These are phyloP conservation scores for Capsicum pubescens DNA, from an alignment of 257 asterid species.

Conservation along the genomic window DNA sequence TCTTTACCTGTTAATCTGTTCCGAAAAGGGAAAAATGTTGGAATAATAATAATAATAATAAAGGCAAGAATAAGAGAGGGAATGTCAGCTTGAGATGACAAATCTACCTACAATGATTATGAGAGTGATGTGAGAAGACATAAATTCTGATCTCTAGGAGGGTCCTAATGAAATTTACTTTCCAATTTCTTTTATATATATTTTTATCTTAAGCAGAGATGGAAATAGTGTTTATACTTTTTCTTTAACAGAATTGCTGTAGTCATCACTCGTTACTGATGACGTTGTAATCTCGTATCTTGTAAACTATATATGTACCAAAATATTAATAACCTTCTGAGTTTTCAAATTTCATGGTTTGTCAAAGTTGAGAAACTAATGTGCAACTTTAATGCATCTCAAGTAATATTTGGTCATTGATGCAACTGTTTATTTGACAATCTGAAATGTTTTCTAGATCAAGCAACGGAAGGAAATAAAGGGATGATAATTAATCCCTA, in stretches of 20 bases:
- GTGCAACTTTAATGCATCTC: not conserved
- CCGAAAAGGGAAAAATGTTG: no score
- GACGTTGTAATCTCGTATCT: not conserved
- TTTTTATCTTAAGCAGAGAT: not conserved
- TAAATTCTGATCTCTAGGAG: not conserved
- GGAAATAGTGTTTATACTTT: not conserved
- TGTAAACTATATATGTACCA: not conserved
- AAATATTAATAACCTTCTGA: not conserved
- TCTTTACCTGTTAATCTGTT: no score
- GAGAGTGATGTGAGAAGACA: not conserved
- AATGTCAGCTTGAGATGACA: not conserved
- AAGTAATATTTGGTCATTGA: not conserved
- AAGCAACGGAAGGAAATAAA: not conserved
- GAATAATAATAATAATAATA: no score
- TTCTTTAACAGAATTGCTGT: no score
- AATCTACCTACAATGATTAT: not conserved
- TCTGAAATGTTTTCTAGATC: not conserved
- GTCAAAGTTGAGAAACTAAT: not conserved
- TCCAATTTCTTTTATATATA: not conserved
- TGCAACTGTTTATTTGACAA: not conserved
- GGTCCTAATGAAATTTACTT: not conserved
- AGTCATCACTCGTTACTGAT: not conserved
- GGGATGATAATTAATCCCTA: not conserved
- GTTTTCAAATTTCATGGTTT: not conserved
- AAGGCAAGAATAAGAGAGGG: not conserved